A percentile compares a stretch with the other conserved stretches of the same genome.
Evolutionary conservation across 108 stramenopile genomes (phyloP).

Genomic region (Asterionellopsis glacialis): DNA sequence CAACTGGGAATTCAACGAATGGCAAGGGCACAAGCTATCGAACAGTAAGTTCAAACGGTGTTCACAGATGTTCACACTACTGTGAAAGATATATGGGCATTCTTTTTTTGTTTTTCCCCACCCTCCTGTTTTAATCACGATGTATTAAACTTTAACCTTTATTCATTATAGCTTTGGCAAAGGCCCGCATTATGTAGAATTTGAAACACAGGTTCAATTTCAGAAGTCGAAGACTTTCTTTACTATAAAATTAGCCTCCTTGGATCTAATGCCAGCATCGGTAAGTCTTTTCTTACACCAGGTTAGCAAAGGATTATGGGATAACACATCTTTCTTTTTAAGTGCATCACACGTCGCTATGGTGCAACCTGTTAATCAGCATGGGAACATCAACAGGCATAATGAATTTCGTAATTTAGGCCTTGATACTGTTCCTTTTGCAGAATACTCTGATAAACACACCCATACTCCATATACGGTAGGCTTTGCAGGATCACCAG

Average conservation of each 20-base stretch:
- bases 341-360: slow-evolving; percentile 50
- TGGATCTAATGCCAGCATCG: slow-evolving; percentile 45
- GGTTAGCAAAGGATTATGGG: slow-evolving; percentile 42
- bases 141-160: no score
- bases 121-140: no score
- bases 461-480: slow-evolving; percentile 73
- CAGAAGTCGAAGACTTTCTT: slow-evolving; percentile 1
- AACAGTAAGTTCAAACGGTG: no score
- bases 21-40: no score
- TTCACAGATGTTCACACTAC: no score
- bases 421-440: slow-evolving; percentile 62
- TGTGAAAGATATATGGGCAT: no score
- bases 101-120: no score
- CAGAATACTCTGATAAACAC: slow-evolving; percentile 61
- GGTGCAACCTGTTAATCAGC: not conserved
- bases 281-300: slow-evolving; percentile 47
- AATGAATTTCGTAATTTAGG: slow-evolving; percentile 32
- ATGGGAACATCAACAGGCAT: not conserved
- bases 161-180: not conserved
- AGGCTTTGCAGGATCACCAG: slow-evolving; percentile 66
- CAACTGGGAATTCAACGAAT: no score
- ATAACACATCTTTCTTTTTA: slow-evolving; percentile 34
- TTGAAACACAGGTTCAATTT: not conserved
- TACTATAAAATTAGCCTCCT: slow-evolving; percentile 32
- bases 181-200: slow-evolving; percentile 3